Evolutionary conservation across 73 alveolate species (phyloP).

Genomic region (Blepharisma stoltei): DNA sequence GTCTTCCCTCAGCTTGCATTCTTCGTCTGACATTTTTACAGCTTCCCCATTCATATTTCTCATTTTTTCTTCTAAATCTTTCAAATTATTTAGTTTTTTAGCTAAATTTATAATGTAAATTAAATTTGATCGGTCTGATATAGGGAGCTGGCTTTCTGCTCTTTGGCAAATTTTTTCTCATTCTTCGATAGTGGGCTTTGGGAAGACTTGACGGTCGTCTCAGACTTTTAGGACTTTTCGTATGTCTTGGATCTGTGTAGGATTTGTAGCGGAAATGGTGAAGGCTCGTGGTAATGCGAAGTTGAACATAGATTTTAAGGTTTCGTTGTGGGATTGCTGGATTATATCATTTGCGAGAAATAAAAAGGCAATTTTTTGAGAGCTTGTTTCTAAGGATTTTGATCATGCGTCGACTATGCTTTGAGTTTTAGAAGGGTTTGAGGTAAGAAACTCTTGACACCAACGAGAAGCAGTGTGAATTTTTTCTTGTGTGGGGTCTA

Average conservation of each 20-base stretch:
- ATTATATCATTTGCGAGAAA: constrained; percentile 1
- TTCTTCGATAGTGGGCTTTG: not conserved
- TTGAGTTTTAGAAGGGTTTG: constrained; percentile 18
- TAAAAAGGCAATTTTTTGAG: constrained; percentile 1
- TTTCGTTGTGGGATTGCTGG: not conserved
- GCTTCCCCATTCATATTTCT: not conserved
- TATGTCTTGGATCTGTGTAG: not conserved
- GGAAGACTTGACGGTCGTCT: constrained; percentile 3
- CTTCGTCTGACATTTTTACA: constrained; percentile 10
- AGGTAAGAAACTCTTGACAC: not conserved
- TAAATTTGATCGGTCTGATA: not conserved
- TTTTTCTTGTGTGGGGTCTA: constrained; percentile 21
- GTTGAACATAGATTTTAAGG: not conserved
- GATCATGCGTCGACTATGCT: constrained; percentile 3
- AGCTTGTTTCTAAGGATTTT: not conserved
- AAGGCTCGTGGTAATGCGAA: constrained; percentile 9
- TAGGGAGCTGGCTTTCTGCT: not conserved
- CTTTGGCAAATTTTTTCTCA: constrained; percentile 25
- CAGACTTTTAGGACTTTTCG: constrained; percentile 6
- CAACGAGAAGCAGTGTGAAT: not conserved
- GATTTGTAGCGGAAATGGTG: not conserved
- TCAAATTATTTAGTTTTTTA: constrained; percentile 3
- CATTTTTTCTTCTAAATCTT: not conserved
- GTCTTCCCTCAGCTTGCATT: constrained; percentile 14
- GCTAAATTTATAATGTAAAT: not conserved